phyloP scores from a whole-genome alignment of 2,329 filamentous ascomycete species.

The Xylariaceae sp. region DNA sequence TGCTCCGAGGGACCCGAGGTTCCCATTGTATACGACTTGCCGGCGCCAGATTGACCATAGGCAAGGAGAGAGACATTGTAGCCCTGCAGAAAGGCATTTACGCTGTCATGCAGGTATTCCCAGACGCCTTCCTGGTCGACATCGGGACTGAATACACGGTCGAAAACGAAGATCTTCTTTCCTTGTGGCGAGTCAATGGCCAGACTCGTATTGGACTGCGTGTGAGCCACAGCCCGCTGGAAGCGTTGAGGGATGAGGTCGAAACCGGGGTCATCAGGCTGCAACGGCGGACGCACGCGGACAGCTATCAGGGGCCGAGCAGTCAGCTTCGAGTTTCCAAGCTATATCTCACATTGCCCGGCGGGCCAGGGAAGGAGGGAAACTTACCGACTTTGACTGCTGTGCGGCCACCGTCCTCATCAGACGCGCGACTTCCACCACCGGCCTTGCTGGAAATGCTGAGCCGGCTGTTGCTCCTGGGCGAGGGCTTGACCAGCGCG shows the following conservation, averaged over 20 bases:
- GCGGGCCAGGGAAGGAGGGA: neutral
- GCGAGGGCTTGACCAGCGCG: slow-evolving; percentile 67
- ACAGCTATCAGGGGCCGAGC: slow-evolving; percentile 56
- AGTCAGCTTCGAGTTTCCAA: no score
- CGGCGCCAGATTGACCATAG: slow-evolving; percentile 94
- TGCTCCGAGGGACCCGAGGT: slow-evolving; percentile 82
- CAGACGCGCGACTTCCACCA: slow-evolving; percentile 73
- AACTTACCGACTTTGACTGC: slow-evolving; percentile 93
- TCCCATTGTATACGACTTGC: slow-evolving; percentile 98
- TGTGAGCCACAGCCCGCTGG: slow-evolving; percentile 85
- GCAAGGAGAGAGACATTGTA: slow-evolving; percentile 98
- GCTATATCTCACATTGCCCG: no score
- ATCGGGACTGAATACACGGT: slow-evolving; percentile 83
- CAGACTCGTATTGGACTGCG: slow-evolving; percentile 75
- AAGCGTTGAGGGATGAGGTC: slow-evolving; percentile 95
- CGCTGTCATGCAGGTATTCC: slow-evolving; percentile 88
- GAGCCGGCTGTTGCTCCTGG: slow-evolving; percentile 73
- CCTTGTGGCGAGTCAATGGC: slow-evolving; percentile 87
- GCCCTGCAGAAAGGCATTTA: slow-evolving; percentile 83
- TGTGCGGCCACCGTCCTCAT: slow-evolving; percentile 75
- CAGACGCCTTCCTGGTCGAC: slow-evolving; percentile 83
- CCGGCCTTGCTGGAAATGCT: slow-evolving; percentile 73
- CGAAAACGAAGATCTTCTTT: slow-evolving; percentile 92
- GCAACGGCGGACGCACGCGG: slow-evolving; percentile 81
- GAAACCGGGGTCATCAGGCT: slow-evolving; percentile 78